Base-by-base conservation (phyloP, 2,329 filamentous ascomycete species). In the Arachnomyces sp. region DNA sequence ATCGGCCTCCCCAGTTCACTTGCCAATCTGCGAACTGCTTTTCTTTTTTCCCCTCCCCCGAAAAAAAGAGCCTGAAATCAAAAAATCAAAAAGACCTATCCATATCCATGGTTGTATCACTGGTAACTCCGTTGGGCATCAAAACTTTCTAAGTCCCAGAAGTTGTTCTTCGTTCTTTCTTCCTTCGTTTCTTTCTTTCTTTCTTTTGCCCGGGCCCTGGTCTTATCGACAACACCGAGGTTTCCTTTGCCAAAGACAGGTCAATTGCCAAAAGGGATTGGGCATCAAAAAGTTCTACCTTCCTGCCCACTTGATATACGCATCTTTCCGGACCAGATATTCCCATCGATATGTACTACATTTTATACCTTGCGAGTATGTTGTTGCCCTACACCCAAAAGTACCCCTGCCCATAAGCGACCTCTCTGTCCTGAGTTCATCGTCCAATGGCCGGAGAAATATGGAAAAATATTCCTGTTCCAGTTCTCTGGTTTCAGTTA, bases 341-440 rank as follows among this genome's bases (percentile, higher is more conserved):
- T 43, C 35, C 44, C 37, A 33, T 46, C 49, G 52, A 52, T 45
- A 68, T 68, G 65, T 68, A 66, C 53, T 71, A 71, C 59, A 68
- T 72, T 47, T 79, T 84, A 55, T 85, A 85, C 61, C 71, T 84
- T 50, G 78, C 82, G 60, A 84, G 81, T 84, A 80, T 77, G 80
- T 82, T 77, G 80, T 82, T 52, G 36, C 53, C 45, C 49, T 52
- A 49, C 28, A 47, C 47, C 43, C 47, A 25, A 9, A 25, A 25
- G 21, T 5, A 25, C 21, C 21, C 21, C 21, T 25, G 36, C 25
- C 38, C 21, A 25, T 25, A 25, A 25, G 21, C 21, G 21, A 25
- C 21, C 21, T 25, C 9, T 25, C 21, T 25, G 21, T 9, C 21
- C 21, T 25, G 21, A 25, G 21, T 25, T 25, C 21, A 25, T 25